Evolutionary conservation across 2,329 filamentous ascomycete species (phyloP).

Genomic region (Alternaria hordeiaustralica): DNA sequence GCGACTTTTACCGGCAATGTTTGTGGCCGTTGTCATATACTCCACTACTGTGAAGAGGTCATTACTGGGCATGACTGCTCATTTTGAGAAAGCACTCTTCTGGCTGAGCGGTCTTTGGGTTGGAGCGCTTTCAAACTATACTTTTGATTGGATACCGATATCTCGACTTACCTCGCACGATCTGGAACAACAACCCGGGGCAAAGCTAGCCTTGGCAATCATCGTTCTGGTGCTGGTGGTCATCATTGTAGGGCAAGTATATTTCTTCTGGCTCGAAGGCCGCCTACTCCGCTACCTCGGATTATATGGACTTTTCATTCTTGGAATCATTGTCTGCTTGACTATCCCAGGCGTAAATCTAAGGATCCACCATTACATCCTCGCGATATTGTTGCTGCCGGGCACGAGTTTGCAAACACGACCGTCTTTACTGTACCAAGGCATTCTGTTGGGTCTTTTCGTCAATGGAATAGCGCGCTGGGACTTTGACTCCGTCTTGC

Average conservation of each 20-base stretch:
- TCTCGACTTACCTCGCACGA: slow-evolving; percentile 87
- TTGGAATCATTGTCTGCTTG: slow-evolving; percentile 71
- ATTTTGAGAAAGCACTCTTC: slow-evolving; percentile 84
- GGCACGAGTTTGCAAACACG: slow-evolving; percentile 47
- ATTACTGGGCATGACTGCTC: slow-evolving; percentile 74
- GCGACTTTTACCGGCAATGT: slow-evolving; percentile 83
- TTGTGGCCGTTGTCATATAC: slow-evolving; percentile 85
- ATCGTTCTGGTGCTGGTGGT: slow-evolving; percentile 73
- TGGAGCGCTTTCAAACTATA: slow-evolving; percentile 90
- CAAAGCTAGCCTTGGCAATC: slow-evolving; percentile 77
- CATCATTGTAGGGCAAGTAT: slow-evolving; percentile 78
- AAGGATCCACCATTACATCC: slow-evolving; percentile 77
- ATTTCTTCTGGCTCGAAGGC: slow-evolving; percentile 83
- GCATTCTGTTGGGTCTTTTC: slow-evolving; percentile 45
- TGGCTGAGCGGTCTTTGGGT: slow-evolving; percentile 92
- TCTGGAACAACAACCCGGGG: slow-evolving; percentile 85
- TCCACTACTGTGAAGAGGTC: slow-evolving; percentile 79
- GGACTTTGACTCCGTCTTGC: slow-evolving; percentile 67
- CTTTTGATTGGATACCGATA: slow-evolving; percentile 91
- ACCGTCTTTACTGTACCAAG: slow-evolving; percentile 44
- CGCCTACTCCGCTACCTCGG: slow-evolving; percentile 77
- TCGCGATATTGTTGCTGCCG: slow-evolving; percentile 44
- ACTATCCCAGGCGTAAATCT: slow-evolving; percentile 77
- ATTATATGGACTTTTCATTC: slow-evolving; percentile 74
- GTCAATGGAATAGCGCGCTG: slow-evolving; percentile 47